A percentile compares a stretch with the other conserved stretches of the same genome.
Evolutionary conservation across 257 asterid genomes (phyloP).

Genomic region (Gentiana straminea): DNA sequence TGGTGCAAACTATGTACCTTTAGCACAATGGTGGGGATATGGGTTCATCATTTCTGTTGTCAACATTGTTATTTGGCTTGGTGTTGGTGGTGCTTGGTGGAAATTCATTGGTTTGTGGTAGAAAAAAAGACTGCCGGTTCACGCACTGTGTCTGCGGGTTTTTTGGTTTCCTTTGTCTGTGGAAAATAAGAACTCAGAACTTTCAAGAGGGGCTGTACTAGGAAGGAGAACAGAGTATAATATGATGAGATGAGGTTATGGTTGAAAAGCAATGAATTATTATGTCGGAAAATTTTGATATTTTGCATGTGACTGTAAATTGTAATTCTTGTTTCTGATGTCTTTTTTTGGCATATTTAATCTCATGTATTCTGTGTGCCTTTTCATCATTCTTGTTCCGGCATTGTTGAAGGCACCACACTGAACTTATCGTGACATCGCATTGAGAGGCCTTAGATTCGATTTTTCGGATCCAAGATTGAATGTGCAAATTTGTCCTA

Average conservation of each 20-base stretch:
- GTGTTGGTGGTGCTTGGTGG: slow-evolving; percentile 95
- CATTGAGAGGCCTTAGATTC: too few relatives aligned
- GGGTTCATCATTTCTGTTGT: slow-evolving; percentile 69
- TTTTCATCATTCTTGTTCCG: too few relatives aligned
- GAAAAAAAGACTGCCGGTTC: slow-evolving; percentile 8
- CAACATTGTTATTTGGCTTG: slow-evolving; percentile 81
- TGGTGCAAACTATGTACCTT: slow-evolving; percentile 82
- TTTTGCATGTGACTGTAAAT: background rate
- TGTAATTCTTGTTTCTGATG: background rate
- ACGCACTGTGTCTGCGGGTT: background rate
- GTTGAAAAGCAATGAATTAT: too few relatives aligned
- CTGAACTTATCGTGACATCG: too few relatives aligned
- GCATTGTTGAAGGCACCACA: too few relatives aligned
- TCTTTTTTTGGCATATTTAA: too few relatives aligned
- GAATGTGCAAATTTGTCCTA: too few relatives aligned
- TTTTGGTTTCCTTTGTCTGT: slow-evolving; percentile 2
- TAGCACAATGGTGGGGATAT: slow-evolving; percentile 89
- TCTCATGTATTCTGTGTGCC: too few relatives aligned
- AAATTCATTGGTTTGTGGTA: slow-evolving; percentile 80
- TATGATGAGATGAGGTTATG: slow-evolving; percentile 4
- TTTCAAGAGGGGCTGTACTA: background rate
- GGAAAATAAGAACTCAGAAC: slow-evolving; percentile 7
- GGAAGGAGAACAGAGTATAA: slow-evolving; percentile 1
- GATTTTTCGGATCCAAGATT: too few relatives aligned
- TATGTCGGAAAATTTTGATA: slow-evolving; percentile 10